Evolutionary conservation across 1,139 yeast species (phyloP), one percentile per base, ranked within the genome.

Genomic region (Saccharomyces hybrid): DNA sequence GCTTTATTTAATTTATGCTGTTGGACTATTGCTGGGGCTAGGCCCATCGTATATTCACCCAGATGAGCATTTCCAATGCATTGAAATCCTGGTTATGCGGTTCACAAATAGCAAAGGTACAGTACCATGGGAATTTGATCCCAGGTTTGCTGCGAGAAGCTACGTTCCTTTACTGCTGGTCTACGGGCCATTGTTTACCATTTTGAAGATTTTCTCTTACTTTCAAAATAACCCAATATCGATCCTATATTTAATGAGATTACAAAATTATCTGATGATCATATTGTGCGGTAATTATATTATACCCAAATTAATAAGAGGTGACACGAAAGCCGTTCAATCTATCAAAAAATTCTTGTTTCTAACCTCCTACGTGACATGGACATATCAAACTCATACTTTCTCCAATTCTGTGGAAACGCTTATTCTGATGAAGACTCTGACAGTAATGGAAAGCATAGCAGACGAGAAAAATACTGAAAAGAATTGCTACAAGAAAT

Each of bases 1-100:
- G 44, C 44, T 8, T 19, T 38, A 38, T 9, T 38, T 3, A 16
- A 6, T 38, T 1, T 38, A 19, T 38, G 44, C 53, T 68, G 69
- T 62, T 77, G 87, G 88, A 70, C 72, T 86, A 44, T 72, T 80
- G 31, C 74, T 89, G 50, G 83, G 88, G 0, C 68, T 87, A 1
- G 82, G 86, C 51, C 79, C 86, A 47, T 88, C 97, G 0, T 95
- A 95, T 67, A 84, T 95, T 51, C 99, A 95, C 62, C 99, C 99
- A 0, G 99, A 95, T 74, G 99, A 95, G 71, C 97, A 91, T 69
- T 88, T 89, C 68, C 99, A 95, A 69, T 82, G 86, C 25, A 78
- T 95, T 32, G 96, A 90, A 66, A 84, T 88, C 0, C 67, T 93
- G 19, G 77, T 60, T 13, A 51, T 46, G 6, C 65, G 71, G 41